Percentiles rank a stretch among this genome's conserved stretches.
phyloP scores from a whole-genome alignment of 2,329 filamentous ascomycete species.

The Aspergillus sp. region DNA sequence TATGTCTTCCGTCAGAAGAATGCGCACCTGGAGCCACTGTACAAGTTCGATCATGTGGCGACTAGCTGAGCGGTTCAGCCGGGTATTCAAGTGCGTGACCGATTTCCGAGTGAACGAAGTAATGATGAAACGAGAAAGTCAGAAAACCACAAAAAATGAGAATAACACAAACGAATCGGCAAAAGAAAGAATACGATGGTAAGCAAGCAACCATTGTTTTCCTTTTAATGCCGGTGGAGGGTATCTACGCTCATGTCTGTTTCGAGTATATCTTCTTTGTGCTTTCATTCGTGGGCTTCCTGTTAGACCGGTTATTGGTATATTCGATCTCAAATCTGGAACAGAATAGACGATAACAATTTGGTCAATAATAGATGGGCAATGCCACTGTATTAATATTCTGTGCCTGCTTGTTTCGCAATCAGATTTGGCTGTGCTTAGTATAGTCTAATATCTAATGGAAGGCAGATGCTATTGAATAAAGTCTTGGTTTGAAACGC shows the following conservation, averaged over 20 bases:
- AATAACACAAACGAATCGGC: neutral
- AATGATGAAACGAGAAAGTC: neutral
- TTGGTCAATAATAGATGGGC: neutral
- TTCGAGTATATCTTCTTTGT: neutral
- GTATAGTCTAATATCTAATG: neutral
- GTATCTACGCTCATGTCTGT: neutral
- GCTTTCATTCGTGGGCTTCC: neutral
- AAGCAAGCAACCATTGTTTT: neutral
- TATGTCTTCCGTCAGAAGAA: constrained; percentile 55
- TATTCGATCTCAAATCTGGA: neutral
- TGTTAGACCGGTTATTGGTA: neutral
- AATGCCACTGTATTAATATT: neutral
- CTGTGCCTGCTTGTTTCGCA: neutral
- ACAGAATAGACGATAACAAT: neutral
- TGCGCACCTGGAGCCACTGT: constrained; percentile 51
- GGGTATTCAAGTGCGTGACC: neutral
- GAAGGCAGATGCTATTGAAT: neutral
- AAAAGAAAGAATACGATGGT: neutral
- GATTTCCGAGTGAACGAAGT: neutral
- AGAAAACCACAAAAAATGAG: neutral
- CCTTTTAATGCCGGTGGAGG: neutral
- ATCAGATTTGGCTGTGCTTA: neutral
- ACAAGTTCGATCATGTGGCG: constrained; percentile 44
- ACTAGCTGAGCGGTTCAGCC: constrained; percentile 23
- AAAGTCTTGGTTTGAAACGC: too few species aligned